Percentiles rank a stretch among this genome's conserved stretches.
Evolutionary conservation across 1,284 basidiomycete genomes (phyloP).

Genomic region (Irpex lacteus): DNA sequence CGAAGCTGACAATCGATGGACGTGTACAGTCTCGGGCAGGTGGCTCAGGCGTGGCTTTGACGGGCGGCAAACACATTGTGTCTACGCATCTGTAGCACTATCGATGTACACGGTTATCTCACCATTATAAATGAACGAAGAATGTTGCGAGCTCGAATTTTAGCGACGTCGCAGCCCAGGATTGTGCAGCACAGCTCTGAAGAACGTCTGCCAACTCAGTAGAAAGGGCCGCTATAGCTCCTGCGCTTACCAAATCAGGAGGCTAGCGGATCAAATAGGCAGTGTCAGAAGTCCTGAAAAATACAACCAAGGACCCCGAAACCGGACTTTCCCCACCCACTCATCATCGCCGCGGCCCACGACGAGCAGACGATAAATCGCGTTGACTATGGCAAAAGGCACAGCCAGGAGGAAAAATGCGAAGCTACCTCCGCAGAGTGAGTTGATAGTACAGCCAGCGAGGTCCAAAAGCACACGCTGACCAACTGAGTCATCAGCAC

Average conservation of each 20-base stretch:
- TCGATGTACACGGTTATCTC: background rate
- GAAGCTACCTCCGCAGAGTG: conserved; percentile 29
- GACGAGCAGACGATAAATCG: conserved; percentile 8
- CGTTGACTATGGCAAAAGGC: conserved; percentile 22
- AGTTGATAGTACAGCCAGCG: conserved; percentile 19
- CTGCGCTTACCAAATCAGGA: background rate
- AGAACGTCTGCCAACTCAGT: background rate
- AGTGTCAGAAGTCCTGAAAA: conserved; percentile 28
- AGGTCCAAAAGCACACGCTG: conserved; percentile 14
- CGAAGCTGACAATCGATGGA: background rate
- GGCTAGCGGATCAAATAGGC: conserved; percentile 3
- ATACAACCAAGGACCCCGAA: conserved; percentile 16
- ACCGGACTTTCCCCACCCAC: conserved; percentile 20
- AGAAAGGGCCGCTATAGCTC: background rate
- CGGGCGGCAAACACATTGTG: background rate
- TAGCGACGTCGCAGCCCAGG: too few relatives aligned
- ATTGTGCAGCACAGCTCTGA: too few relatives aligned
- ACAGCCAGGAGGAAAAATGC: conserved; percentile 32
- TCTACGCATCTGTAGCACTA: background rate
- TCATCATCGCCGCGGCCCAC: conserved; percentile 18
- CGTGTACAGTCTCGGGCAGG: background rate
- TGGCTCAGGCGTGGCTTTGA: background rate
- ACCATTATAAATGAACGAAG: background rate
- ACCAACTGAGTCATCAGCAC: conserved; percentile 39
- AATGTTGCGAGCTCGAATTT: background rate